Base-by-base conservation (phyloP, 2,329 filamentous ascomycete species). In the Lojkania enalia region DNA sequence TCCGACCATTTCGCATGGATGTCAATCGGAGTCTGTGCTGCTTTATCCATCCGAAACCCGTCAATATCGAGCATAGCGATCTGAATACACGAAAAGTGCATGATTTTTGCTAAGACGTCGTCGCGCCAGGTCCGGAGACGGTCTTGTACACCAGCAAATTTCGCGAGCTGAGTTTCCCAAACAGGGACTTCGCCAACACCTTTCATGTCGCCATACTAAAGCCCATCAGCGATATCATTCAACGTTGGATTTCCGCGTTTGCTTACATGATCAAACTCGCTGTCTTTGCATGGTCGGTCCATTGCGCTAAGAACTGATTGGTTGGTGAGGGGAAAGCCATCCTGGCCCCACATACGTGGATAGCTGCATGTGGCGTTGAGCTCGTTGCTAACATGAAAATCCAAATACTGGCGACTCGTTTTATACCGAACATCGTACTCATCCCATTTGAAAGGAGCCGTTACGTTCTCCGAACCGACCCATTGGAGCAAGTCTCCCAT, bases 91-190 rank as follows among this genome's bases (percentile, higher is more conserved):
- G 81, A 83, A 55, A 85, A 82, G 33, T 77, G 77, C 49, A 79
- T 77, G 45, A 86, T 69, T 53, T 80, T 81, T 35, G 77, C 73
- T 21, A 77, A 69, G 0, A 85, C 82, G 11, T 76, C 76, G 2
- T 80, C 78, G 19, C 76, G 58, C 83, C 83, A 86, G 55, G 85
- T 82, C 40, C 83, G 77, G 2, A 86, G 71, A 58, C 83, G 81
- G 63, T 86, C 83, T 64, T 86, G 83, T 1, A 85, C 83, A 31
- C 79, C 82, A 36, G 82, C 81, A 64, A 86, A 86, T 54, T 85
- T 86, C 15, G 81, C 77, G 31, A 86, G 72, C 60, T 86, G 80
- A 60, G 44, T 79, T 56, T 83, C 71, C 78, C 80, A 85, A 57
- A 85, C 80, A 0, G 81, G 78, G 46, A 78, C 84, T 12, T 82